These are phyloP conservation scores for Trichoderma harzianum DNA, from an alignment of 2,329 filamentous ascomycete species.

Conservation along the genomic window DNA sequence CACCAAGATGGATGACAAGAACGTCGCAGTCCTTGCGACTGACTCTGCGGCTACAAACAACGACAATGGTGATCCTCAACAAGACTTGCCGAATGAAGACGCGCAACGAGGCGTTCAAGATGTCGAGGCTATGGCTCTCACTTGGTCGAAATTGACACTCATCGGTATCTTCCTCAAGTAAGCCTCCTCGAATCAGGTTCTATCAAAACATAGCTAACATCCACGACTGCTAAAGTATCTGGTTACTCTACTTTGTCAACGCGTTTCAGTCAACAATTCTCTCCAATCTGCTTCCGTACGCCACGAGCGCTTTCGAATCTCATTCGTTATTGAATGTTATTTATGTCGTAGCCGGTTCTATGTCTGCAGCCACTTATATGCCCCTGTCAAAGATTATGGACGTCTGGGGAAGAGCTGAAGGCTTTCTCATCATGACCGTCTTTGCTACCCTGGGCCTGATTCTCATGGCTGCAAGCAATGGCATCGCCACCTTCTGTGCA, in stretches of 20 bases:
- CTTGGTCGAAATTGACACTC: constrained; percentile 40
- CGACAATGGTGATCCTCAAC: neutral
- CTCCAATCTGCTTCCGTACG: constrained; percentile 41
- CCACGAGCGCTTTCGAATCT: constrained; percentile 47
- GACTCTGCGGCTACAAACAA: neutral
- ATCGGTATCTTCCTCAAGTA: constrained; percentile 32
- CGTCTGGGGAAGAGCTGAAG: constrained; percentile 60
- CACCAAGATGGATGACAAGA: neutral
- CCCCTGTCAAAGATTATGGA: constrained; percentile 61
- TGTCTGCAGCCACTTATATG: constrained; percentile 58
- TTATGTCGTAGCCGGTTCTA: constrained; percentile 50
- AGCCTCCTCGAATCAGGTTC: constrained; percentile 12
- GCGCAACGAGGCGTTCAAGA: constrained; percentile 39
- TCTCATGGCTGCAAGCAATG: constrained; percentile 57
- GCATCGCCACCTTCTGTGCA: constrained; percentile 45
- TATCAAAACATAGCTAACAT: constrained; percentile 12
- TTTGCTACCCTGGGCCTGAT: constrained; percentile 50
- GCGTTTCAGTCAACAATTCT: constrained; percentile 45
- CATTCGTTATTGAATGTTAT: constrained; percentile 55
- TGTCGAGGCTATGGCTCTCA: constrained; percentile 40
- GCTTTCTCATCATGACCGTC: constrained; percentile 51
- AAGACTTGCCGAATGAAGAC: constrained; percentile 18
- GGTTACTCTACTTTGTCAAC: constrained; percentile 49
- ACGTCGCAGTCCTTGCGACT: neutral
- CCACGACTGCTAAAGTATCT: constrained; percentile 34